Evolutionary conservation across 441 rosid species (phyloP), one percentile per base, ranked within the genome.

Genomic region (Gossypium davidsonii): DNA sequence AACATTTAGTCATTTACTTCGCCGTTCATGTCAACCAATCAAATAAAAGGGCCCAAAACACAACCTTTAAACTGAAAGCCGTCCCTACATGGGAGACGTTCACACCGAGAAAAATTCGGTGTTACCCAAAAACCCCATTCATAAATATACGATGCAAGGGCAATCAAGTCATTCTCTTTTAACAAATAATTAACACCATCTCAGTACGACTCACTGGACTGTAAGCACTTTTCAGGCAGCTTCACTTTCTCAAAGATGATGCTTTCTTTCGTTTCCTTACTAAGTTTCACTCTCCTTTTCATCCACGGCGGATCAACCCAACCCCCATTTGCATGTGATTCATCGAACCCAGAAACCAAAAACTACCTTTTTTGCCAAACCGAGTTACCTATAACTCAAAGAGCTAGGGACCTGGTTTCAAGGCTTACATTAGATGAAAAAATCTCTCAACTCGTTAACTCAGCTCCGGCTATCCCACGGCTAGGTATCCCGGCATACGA

Each of bases 371-470:
- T 92, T 78, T 92, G 92, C 79, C 70, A 85, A 67, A 82, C 88
- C 14, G 55, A 79, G 51, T 82, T 86, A 1, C 81, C 92, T 49
- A 78, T 84, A 8, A 76, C 23, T 75, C 79, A 77, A 18, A 83
- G 94, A 71, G 96, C 74, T 8, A 69, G 77, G 42, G 91, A 90
- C 85, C 83, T 90, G 1, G 90, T 90, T 49, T 89, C 86, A 3
- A 73, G 94, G 61, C 83, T 92, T 71, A 87, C 87, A n/a, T 44
- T 90, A 4, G 90, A 89, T 51, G 97, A 90, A 81, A 90, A 90
- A 72, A 83, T 88, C 66, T 82, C 90, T 21, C 93, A 89, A 78
- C 88, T 90, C 0, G 96, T 83, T 26, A 83, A 88, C 76, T 56
- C 89, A 6, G 88, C 87, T 55, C 78, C 94, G 0, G 79, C 87